Conservation (phyloP, 352 stramenopile species). For the Globisporangium polare region DNA sequence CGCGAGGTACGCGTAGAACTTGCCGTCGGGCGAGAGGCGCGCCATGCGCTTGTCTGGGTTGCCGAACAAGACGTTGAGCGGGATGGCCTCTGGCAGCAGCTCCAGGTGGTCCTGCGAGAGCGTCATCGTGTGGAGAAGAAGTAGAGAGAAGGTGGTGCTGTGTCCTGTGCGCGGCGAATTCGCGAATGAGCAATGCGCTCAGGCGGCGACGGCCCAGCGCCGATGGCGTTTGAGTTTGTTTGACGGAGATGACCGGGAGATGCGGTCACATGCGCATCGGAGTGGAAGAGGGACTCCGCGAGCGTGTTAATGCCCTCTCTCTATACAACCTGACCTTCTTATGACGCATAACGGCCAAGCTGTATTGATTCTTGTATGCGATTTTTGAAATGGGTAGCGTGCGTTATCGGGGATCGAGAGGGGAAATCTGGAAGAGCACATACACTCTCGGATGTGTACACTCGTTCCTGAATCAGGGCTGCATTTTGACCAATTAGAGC, state of each 20-base stretch:
- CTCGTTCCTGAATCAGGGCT: conserved; percentile 6
- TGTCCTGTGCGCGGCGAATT: conserved; percentile 2
- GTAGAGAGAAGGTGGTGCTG: not conserved
- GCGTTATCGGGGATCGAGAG: not conserved
- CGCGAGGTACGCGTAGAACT: conserved; percentile 44
- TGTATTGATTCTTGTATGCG: not conserved
- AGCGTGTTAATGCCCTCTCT: not conserved
- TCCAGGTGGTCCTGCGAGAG: conserved; percentile 13
- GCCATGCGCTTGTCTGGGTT: conserved; percentile 42
- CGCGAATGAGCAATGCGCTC: conserved; percentile 6
- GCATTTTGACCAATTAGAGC: conserved; percentile 2
- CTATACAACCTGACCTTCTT: too few relatives aligned
- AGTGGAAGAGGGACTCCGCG: not conserved
- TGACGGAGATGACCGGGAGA: not conserved
- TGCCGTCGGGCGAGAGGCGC: conserved; percentile 40
- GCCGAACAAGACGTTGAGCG: conserved; percentile 42
- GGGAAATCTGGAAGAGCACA: not conserved
- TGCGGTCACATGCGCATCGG: too few relatives aligned
- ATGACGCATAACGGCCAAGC: not conserved
- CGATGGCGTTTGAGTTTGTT: not conserved
- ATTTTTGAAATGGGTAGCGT: too few relatives aligned
- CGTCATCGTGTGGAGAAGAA: conserved; percentile 3
- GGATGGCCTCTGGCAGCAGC: conserved; percentile 29
- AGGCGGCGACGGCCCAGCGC: too few relatives aligned
- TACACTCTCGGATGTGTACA: not conserved